Base-by-base conservation (phyloP, 331 rosid species). In the Pyrus hybrid region DNA sequence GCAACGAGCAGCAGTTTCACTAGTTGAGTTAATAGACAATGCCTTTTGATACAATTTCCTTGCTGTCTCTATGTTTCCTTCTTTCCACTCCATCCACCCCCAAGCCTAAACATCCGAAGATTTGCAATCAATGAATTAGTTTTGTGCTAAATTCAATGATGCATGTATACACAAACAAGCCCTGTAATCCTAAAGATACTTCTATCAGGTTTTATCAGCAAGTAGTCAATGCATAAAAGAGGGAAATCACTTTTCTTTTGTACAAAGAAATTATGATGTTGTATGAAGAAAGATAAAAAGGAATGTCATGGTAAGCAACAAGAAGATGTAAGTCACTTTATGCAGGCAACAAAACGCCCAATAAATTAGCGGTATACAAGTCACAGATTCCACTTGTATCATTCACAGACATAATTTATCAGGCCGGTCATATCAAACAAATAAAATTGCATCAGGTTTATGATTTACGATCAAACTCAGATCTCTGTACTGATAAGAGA, bases 81-180 rank as follows among this genome's bases (percentile, higher is more conserved):
- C 99, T 83, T 91, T 94, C 97, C 99, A 94, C 81, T 94, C 99
- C 97, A 94, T 94, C 99, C 99, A 94, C 74, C 99, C 99, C 99
- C 99, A 94, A 54, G 99, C 99, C 99, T 94, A 85, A 82, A 80
- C 28, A 62, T 69, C 58, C 84, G 79, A 73, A 77, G 66, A 65
- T 74, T 49, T 26, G 60, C 58, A 68, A 33, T 75, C 37, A 80
- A 74, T 71, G 54, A 77, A 63, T 69, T 77, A 78, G 69, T 80
- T 80, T 63, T 72, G 49, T 63, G 63, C 18, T 45, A 30, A 73
- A 45, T 61, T 32, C 60, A 32, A 22, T 62, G 64, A 77, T 23
- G 45, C 61, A 67, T 37, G 58, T 0, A 67, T 67, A 22, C 65
- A 33, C 66, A 66, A 33, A n/a, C 30, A 23, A 33, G 35, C 10